Base-by-base conservation (phyloP, 441 rosid genomes). In the Gossypium lobatum region DNA sequence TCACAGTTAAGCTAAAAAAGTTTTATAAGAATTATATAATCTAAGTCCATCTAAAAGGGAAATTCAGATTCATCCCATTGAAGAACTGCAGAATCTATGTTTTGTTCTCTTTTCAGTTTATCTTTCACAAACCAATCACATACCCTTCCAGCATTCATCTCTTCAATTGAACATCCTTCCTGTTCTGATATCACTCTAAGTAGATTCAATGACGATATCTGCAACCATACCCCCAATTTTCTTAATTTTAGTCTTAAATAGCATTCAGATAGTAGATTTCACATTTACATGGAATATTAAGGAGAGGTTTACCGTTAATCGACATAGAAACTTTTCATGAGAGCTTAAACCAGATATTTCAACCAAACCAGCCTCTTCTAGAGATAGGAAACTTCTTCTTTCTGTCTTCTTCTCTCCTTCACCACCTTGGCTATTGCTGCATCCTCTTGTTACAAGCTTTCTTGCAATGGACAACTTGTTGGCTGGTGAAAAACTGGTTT, bases 81-180 rank as follows among this genome's bases (percentile, higher is more conserved):
- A 31, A 92, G 97, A 13, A 92, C 93, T 5, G 97, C 93, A 69
- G 95, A 86, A 2, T 85, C 91, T 0, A 80, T 54, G 10, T 74
- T 81, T 70, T 94, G 95, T 64, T 94, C 93, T 67, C 93, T 84
- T 80, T 85, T 94, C 2, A 83, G 77, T 84, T 85, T 94, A 67
- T 94, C 98, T 45, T 94, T 88, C 3, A 88, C 31, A 73, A 94
- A 92, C 97, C 97, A 94, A 63, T 94, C 96, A 13, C 98, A 88
- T 52, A 89, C 28, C 65, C 78, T 90, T 34, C 93, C 98, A 3
- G 91, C 97, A 54, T 92, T 94, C 55, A 92, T 79, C 83, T 92
- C 93, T 81, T 92, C 92, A 42, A 91, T 92, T n/a, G 87, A 39
- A 70, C 91, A 92, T 11, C 87, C 93, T 81, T 94, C 97, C 72